Conservation (phyloP, 2,329 filamentous ascomycete species). For the Proliferodiscus dingleyae region DNA sequence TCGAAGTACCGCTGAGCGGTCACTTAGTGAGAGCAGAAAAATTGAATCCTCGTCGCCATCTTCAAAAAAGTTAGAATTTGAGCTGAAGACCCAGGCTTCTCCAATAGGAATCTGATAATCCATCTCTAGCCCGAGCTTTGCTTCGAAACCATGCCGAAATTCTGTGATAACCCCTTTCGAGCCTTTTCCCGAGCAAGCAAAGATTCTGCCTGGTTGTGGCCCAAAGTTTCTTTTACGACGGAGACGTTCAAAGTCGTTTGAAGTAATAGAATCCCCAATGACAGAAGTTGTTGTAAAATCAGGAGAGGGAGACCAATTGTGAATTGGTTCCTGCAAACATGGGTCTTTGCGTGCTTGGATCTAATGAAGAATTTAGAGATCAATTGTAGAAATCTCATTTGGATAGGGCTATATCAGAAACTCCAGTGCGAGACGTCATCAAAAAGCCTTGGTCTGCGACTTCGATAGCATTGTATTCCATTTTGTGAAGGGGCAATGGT, state of each 20-base stretch:
- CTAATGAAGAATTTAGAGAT: no score
- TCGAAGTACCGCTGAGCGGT: conserved; percentile 34
- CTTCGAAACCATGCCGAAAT: conserved; percentile 64
- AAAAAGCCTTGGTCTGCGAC: no score
- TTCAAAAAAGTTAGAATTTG: conserved; percentile 8
- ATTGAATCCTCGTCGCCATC: conserved; percentile 16
- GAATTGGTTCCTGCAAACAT: conserved; percentile 54
- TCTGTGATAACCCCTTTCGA: conserved; percentile 61
- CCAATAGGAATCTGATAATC: conserved; percentile 46
- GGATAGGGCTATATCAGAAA: no score
- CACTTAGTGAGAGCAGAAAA: conserved; percentile 27
- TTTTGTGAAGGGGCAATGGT: no score
- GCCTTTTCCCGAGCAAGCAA: conserved; percentile 62
- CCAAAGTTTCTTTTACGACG: conserved; percentile 14
- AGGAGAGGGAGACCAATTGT: conserved; percentile 50
- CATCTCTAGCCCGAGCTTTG: conserved; percentile 56
- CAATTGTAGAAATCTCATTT: no score
- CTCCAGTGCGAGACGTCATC: no score
- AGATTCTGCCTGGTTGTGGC: conserved; percentile 51
- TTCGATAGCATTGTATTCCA: no score
- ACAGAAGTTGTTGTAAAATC: conserved; percentile 41
- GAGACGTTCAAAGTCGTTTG: background rate
- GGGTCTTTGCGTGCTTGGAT: conserved; percentile 50
- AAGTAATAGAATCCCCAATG: conserved; percentile 17
- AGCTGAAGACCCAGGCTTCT: conserved; percentile 49